Base-by-base conservation (phyloP, 1,284 basidiomycete species). In the Phlebopus sp. region DNA sequence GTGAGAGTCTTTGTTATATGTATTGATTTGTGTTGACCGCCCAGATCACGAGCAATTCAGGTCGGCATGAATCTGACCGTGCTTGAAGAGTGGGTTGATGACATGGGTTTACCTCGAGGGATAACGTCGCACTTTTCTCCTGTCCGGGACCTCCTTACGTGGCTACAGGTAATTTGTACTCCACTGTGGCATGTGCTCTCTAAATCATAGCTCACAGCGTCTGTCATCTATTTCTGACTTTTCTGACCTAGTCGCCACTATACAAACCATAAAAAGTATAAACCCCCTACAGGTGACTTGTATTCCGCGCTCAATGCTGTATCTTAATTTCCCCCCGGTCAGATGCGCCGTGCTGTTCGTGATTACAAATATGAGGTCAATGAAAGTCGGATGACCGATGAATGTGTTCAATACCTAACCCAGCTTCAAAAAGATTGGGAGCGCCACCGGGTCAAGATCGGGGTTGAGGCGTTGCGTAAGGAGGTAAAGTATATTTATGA, bases 401-500 rank as follows among this genome's bases (percentile, higher is more conserved):
- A 99, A 65, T 98, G 95, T 61, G 72, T 82, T 40, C 92, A 97
- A 69, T 98, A 98, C 62, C 79, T 99, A 21, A 87, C 84, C 4
- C 94, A 97, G 60, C 72, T 97, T 10, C 93, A 97, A 67, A 91
- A 91, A 59, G 95, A 98, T 63, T 98, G 96, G 96, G 93, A 97
- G 69, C 75, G 89, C 49, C 85, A 90, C 65, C 76, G 91, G 23
- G 82, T 95, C 29, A 89, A 90, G 60, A 71, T 88, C 18, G 88
- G 88, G 4, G 86, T 91, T 5, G 84, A 90, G 62, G 83, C 84
- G 5, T 69, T 91, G 37, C 81, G 87, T 52, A 88, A 86, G 69
- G 88, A 91, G 76, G 84, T 86, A 52, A 47, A 64, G 44, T 21
- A 37, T 15, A 45, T 1, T 14, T 21, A 18, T 9, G 4, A 38